Percentiles rank a stretch among this genome's conserved stretches.
Evolutionary conservation across 495 filamentous ascomycete genomes (phyloP).

Genomic region (Xylaria sp.): DNA sequence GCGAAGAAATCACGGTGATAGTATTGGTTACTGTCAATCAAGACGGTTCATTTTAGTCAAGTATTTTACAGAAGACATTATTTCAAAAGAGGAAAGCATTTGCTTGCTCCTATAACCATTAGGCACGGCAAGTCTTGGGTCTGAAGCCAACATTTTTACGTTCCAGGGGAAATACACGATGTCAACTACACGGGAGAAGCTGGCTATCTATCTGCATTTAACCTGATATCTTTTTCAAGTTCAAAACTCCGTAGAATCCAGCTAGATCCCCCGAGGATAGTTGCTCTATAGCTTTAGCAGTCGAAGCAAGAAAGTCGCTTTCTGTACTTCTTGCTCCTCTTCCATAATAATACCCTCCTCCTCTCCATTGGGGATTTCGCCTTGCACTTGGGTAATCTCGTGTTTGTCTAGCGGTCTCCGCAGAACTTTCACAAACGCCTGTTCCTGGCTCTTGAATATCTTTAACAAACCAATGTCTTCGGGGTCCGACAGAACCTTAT

Average conservation of each 20-base stretch:
- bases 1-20: slow-evolving; percentile 52
- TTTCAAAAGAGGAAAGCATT: not conserved
- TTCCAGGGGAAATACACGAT: slow-evolving; percentile 15
- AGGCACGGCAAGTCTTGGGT: not conserved
- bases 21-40: not conserved
- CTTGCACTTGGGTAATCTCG: slow-evolving; percentile 67
- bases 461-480: slow-evolving; percentile 75
- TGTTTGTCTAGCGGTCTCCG: slow-evolving; percentile 81
- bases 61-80: not conserved
- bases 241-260: not conserved
- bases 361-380: slow-evolving; percentile 63
- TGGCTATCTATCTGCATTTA: not conserved
- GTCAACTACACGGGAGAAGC: not conserved
- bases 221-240: not conserved
- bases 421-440: slow-evolving; percentile 78
- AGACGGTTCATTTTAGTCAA: not conserved
- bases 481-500: slow-evolving; percentile 75
- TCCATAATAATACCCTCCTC: slow-evolving; percentile 73
- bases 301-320: slow-evolving; percentile 83
- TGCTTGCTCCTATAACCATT: not conserved
- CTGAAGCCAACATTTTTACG: not conserved
- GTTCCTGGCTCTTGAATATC: slow-evolving; percentile 73
- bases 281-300: slow-evolving; percentile 70
- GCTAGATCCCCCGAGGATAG: not conserved
- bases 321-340: slow-evolving; percentile 90